Evolutionary conservation across 2,329 filamentous ascomycete species (phyloP).

Genomic region (Coniochaeta sp.): DNA sequence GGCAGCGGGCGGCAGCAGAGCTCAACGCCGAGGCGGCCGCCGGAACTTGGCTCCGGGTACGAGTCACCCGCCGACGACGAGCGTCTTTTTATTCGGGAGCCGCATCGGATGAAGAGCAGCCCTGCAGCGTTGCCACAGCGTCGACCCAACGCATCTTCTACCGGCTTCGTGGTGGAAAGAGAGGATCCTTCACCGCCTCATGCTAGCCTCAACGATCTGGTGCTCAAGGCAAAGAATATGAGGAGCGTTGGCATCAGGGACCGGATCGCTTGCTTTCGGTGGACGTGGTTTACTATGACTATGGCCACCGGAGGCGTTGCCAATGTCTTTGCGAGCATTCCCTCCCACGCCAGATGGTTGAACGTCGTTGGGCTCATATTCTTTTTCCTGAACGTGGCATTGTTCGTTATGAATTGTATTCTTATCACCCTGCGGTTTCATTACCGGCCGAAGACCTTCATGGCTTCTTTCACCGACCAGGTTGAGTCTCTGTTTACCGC

Average conservation of each 20-base stretch:
- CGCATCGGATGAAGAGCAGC: neutral
- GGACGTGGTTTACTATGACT: slow-evolving; percentile 75
- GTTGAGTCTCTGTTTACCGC: slow-evolving; percentile 74
- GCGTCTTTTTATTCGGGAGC: neutral
- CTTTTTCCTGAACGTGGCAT: slow-evolving; percentile 54
- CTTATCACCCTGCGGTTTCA: slow-evolving; percentile 64
- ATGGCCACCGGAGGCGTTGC: slow-evolving; percentile 51
- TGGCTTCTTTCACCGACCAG: slow-evolving; percentile 65
- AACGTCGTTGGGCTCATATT: slow-evolving; percentile 52
- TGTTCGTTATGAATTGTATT: slow-evolving; percentile 56
- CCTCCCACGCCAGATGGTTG: slow-evolving; percentile 48
- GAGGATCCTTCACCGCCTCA: neutral
- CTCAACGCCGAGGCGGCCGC: neutral
- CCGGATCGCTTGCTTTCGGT: slow-evolving; percentile 47
- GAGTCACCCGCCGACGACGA: neutral
- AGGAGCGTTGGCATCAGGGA: slow-evolving; percentile 35
- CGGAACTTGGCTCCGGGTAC: neutral
- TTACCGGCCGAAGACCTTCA: slow-evolving; percentile 62
- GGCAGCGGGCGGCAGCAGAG: neutral
- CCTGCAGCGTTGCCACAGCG: neutral
- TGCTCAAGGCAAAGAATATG: slow-evolving; percentile 6
- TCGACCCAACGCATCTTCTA: neutral
- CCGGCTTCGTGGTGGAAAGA: neutral
- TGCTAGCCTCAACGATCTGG: slow-evolving; percentile 9
- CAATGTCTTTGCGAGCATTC: slow-evolving; percentile 43